Conservation (phyloP, 805 yeast species). For the Starmerella ratchasimensis region DNA sequence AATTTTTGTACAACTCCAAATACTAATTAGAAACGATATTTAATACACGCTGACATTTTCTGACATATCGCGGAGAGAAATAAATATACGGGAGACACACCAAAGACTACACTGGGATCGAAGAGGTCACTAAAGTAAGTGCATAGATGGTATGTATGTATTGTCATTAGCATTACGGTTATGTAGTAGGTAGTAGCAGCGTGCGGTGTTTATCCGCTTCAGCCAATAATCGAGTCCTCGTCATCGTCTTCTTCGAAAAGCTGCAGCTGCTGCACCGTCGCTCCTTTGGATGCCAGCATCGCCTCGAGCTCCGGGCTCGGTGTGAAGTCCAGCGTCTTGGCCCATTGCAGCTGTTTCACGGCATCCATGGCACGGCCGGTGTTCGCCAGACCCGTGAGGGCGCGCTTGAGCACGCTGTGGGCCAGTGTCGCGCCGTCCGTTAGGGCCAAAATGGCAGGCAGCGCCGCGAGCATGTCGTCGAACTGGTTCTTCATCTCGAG, state of each 20-base stretch:
- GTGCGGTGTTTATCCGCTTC: too few species aligned
- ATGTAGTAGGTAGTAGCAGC: neutral
- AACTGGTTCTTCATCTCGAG: constrained; percentile 16
- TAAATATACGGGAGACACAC: too few species aligned
- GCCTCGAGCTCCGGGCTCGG: constrained; percentile 13
- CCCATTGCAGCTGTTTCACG: constrained; percentile 13
- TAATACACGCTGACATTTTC: neutral
- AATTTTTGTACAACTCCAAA: neutral
- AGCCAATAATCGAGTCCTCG: constrained; percentile 15
- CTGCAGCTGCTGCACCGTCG: constrained; percentile 15
- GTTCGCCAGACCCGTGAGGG: constrained; percentile 16
- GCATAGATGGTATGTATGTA: too few species aligned
- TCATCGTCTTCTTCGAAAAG: constrained; percentile 21
- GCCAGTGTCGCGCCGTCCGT: constrained; percentile 8
- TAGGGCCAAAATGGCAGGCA: constrained; percentile 10
- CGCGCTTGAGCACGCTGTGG: constrained; percentile 10
- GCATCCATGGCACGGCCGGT: constrained; percentile 18
- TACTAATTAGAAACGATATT: neutral
- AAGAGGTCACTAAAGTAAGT: too few species aligned
- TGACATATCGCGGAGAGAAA: too few species aligned
- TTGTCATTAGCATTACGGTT: too few species aligned
- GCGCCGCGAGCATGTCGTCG: constrained; percentile 9
- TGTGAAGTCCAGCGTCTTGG: constrained; percentile 17
- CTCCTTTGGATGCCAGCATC: constrained; percentile 14
- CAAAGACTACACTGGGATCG: too few species aligned